Evolutionary conservation across 306 rosid genomes (phyloP).

Genomic region (Hylodesmum podocarpum): DNA sequence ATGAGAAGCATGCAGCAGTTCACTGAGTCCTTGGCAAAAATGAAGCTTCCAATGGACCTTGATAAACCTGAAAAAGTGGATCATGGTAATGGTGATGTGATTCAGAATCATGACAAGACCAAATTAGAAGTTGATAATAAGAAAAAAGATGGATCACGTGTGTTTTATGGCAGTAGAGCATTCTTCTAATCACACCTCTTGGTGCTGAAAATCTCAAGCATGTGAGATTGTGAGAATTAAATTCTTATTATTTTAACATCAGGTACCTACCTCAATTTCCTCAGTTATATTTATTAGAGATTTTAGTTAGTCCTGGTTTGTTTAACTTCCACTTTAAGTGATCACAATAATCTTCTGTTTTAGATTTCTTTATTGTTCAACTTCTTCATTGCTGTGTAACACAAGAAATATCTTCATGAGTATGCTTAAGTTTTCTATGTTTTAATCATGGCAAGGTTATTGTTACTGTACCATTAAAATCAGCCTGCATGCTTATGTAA

Average conservation of each 20-base stretch:
- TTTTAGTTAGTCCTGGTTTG: constrained; percentile 8
- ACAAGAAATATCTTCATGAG: not conserved
- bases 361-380: not conserved
- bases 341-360: not conserved
- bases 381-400: constrained; percentile 14
- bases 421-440: constrained; percentile 15
- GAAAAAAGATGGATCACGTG: constrained; percentile 77
- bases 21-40: constrained; percentile 79
- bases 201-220: constrained; percentile 31
- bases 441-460: constrained; percentile 13
- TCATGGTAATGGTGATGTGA: constrained; percentile 47
- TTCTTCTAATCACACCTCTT: constrained; percentile 56
- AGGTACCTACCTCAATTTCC: constrained; percentile 24
- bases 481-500: not conserved
- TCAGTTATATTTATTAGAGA: constrained; percentile 25
- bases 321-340: not conserved
- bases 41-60: constrained; percentile 92
- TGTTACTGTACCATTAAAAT: constrained; percentile 18
- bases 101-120: constrained; percentile 42
- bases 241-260: constrained; percentile 11
- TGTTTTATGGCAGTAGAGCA: constrained; percentile 86
- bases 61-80: constrained; percentile 53
- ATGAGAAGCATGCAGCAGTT: constrained; percentile 92
- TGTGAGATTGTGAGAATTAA: constrained; percentile 12
- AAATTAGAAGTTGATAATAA: constrained; percentile 56